Evolutionary conservation across 345 rosid species (phyloP).

Genomic region (Acer saccharum): DNA sequence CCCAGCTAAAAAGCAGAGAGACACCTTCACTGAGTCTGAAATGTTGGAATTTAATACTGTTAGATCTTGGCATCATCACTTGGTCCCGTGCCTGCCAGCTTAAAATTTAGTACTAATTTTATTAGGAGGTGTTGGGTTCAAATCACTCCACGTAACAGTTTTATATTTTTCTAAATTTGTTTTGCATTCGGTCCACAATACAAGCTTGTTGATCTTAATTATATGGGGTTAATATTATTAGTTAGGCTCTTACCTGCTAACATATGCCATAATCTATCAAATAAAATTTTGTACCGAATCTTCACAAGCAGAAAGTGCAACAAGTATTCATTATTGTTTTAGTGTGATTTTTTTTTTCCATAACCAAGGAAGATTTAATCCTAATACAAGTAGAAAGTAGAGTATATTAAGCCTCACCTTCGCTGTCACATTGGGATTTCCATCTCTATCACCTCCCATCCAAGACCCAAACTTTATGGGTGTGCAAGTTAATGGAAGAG

Average conservation of each 20-base stretch:
- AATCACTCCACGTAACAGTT: background rate
- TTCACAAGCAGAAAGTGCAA: background rate
- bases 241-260: background rate
- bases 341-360: background rate
- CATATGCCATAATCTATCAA: background rate
- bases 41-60: background rate
- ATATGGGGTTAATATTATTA: background rate
- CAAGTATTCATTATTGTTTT: background rate
- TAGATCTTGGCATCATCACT: too few species aligned
- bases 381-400: background rate
- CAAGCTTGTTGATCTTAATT: background rate
- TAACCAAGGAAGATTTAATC: background rate
- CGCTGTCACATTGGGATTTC: slow-evolving; percentile 92
- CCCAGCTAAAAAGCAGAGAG: background rate
- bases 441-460: slow-evolving; percentile 99
- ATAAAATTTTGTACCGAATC: background rate
- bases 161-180: background rate
- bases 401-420: slow-evolving; percentile 49
- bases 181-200: background rate
- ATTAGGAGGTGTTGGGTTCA: background rate
- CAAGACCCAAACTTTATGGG: slow-evolving; percentile 94
- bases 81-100: too few species aligned
- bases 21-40: background rate
- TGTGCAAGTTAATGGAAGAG: slow-evolving; percentile 87
- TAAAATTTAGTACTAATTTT: background rate